Evolutionary conservation across 2,329 filamentous ascomycete genomes (phyloP).

Genomic region (Colletotrichum salicis): DNA sequence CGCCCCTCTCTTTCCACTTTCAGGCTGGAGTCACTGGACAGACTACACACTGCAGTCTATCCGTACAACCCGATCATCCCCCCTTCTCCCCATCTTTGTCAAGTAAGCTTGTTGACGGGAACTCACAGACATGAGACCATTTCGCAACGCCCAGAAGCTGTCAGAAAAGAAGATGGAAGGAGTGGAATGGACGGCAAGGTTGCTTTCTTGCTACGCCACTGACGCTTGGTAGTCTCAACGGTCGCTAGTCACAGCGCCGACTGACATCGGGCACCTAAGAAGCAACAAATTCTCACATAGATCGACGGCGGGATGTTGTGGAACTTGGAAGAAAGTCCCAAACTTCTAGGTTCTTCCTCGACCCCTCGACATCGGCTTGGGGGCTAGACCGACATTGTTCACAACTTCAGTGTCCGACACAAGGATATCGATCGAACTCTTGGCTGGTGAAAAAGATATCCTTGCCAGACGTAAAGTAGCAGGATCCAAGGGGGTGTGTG

Average conservation of each 20-base stretch:
- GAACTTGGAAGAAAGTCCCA: neutral
- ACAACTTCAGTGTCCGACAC: neutral
- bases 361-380: neutral
- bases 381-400: constrained; percentile 1
- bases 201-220: neutral
- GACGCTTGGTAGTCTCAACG: neutral
- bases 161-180: neutral
- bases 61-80: neutral
- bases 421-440: neutral
- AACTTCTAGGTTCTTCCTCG: neutral
- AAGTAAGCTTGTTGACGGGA: constrained; percentile 9
- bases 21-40: neutral
- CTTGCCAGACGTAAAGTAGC: constrained; percentile 1
- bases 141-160: neutral
- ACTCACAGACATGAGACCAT: constrained; percentile 12
- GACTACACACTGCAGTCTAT: too few species aligned
- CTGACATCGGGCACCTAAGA: neutral
- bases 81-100: neutral
- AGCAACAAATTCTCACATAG: neutral
- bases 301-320: constrained; percentile 13
- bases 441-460: neutral
- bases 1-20: neutral
- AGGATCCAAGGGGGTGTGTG: constrained; percentile 3
- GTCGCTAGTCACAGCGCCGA: neutral
- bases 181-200: neutral